A percentile compares a stretch with the other conserved stretches of the same genome.
phyloP scores from a whole-genome alignment of 2,329 filamentous ascomycete genomes.

The Plenodomus lindquistii region DNA sequence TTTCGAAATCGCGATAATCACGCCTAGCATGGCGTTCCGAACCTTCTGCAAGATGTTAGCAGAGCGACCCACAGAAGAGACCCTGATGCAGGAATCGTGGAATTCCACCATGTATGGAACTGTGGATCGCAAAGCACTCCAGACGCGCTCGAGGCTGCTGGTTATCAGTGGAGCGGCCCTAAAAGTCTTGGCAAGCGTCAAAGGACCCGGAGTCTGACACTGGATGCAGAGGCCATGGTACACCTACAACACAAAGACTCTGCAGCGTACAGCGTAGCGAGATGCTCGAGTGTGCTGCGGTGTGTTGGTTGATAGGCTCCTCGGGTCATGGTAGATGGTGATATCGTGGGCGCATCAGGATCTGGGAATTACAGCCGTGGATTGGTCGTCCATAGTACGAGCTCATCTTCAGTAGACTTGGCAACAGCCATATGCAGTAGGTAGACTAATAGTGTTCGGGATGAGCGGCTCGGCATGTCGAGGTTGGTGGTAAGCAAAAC shows the following conservation, averaged over 20 bases:
- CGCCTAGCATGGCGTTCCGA: not conserved
- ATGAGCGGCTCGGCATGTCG: not conserved
- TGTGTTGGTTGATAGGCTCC: not conserved
- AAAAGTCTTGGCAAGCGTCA: conserved; percentile 6
- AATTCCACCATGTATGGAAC: conserved; percentile 9
- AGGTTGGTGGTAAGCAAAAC: conserved; percentile 1
- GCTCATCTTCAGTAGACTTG: not conserved
- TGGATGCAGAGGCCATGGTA: conserved; percentile 2
- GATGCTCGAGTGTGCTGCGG: not conserved
- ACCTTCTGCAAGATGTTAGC: not conserved
- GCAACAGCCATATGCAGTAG: not conserved
- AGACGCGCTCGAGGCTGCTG: conserved; percentile 12
- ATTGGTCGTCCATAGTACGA: not conserved
- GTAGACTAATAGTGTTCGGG: not conserved
- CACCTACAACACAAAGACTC: not conserved
- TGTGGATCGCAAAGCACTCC: conserved; percentile 14
- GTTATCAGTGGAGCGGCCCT: conserved; percentile 23
- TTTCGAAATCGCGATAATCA: not conserved
- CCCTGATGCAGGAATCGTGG: not conserved
- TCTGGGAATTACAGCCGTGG: not conserved
- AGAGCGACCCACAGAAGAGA: not conserved
- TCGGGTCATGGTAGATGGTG: conserved; percentile 2
- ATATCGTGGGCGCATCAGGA: not conserved
- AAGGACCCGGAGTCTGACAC: conserved; percentile 9
- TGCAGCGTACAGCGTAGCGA: not conserved